phyloP scores from a whole-genome alignment of 2,329 filamentous ascomycete genomes.

The Sphaerulina musiva region DNA sequence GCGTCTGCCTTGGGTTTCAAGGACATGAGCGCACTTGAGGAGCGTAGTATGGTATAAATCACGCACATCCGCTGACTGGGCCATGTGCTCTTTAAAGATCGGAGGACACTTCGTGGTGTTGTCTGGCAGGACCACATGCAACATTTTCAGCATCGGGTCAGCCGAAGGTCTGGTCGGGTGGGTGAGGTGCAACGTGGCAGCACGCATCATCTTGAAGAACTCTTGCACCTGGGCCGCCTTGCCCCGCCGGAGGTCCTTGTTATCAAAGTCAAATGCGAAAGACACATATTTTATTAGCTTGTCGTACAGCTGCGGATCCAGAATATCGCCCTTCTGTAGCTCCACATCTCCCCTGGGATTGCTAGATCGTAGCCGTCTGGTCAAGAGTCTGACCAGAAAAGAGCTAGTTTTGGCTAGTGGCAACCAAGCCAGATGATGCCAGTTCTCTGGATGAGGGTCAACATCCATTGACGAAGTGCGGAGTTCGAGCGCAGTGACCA shows the following conservation, averaged over 20 bases:
- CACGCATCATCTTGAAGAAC: background rate
- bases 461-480: background rate
- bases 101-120: background rate
- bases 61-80: background rate
- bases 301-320: conserved; percentile 14
- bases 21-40: background rate
- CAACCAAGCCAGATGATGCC: conserved; percentile 10
- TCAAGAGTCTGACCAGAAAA: conserved; percentile 1
- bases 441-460: background rate
- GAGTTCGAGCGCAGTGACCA: conserved; percentile 12
- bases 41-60: background rate
- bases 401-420: background rate
- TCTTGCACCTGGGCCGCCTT: too few species aligned
- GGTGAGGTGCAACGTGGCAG: background rate
- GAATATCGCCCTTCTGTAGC: background rate
- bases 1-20: background rate
- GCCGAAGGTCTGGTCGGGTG: conserved; percentile 4
- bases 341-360: background rate
- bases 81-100: background rate
- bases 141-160: background rate
- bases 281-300: conserved; percentile 3
- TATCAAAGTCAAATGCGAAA: background rate
- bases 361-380: background rate
- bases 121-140: background rate
- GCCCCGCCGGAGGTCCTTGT: too few species aligned